Conservation (phyloP, 148 eudicot genomes). For the Pharnaceum exiguum region DNA sequence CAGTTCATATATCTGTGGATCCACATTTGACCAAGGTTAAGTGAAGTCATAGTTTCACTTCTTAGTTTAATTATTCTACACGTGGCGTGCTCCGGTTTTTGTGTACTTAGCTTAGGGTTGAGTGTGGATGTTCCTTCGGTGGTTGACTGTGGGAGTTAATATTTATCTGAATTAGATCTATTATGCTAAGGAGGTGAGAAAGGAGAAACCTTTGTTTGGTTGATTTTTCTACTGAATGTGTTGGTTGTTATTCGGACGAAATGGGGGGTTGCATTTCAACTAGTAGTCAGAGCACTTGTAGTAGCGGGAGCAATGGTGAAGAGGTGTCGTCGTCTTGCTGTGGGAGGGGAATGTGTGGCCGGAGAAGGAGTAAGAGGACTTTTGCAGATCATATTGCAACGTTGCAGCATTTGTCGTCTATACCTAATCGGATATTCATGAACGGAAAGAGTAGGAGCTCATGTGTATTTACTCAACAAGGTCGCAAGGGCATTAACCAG, state of each 20-base stretch:
- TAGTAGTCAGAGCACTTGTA: constrained; percentile 56
- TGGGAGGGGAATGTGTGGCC: constrained; percentile 42
- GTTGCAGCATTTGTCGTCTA: constrained; percentile 68
- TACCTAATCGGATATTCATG: constrained; percentile 65
- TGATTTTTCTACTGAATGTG: constrained; percentile 31
- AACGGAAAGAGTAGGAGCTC: constrained; percentile 85
- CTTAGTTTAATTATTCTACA: constrained; percentile 22
- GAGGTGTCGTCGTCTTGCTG: constrained; percentile 46
- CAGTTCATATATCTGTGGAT: constrained; percentile 25
- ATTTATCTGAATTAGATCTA: constrained; percentile 25
- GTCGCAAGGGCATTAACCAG: constrained; percentile 96
- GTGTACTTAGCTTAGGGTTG: neutral
- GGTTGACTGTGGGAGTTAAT: constrained; percentile 11
- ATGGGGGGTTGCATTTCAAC: constrained; percentile 95
- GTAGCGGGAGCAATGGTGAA: constrained; percentile 64
- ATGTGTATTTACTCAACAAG: constrained; percentile 95
- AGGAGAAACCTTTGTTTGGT: constrained; percentile 1
- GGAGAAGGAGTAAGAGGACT: constrained; percentile 68
- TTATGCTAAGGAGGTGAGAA: constrained; percentile 6
- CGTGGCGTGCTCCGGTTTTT: constrained; percentile 23
- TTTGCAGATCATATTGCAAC: constrained; percentile 55
- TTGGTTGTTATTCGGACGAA: constrained; percentile 33
- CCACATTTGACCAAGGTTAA: constrained; percentile 50
- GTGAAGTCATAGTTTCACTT: constrained; percentile 10
- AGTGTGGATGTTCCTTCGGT: constrained; percentile 14